These are phyloP conservation scores for Sporothrix variecibatus DNA, from an alignment of 2,329 filamentous ascomycete genomes.

Conservation along the genomic window DNA sequence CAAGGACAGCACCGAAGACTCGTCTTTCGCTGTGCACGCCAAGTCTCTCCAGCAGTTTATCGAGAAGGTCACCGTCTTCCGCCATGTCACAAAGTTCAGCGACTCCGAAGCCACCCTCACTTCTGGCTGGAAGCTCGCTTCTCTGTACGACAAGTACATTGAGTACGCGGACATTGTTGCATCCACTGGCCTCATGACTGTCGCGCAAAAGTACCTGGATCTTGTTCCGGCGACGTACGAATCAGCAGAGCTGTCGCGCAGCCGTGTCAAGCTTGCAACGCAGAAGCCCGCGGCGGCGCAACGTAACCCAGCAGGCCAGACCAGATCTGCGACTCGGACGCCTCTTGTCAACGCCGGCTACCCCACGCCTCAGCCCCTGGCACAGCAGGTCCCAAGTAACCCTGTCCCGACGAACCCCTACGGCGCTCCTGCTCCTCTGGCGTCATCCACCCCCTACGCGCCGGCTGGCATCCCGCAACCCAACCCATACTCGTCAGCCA, in stretches of 20 bases:
- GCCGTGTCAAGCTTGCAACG: slow-evolving; percentile 81
- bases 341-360: slow-evolving; percentile 40
- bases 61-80: slow-evolving; percentile 97
- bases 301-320: not conserved
- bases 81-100: slow-evolving; percentile 87
- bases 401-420: slow-evolving; percentile 39
- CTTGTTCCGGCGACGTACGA: slow-evolving; percentile 82
- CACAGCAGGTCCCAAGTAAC: slow-evolving; percentile 3
- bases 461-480: slow-evolving; percentile 36
- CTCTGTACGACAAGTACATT: slow-evolving; percentile 90
- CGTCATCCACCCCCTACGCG: slow-evolving; percentile 42
- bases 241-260: slow-evolving; percentile 82
- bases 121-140: slow-evolving; percentile 83
- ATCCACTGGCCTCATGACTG: slow-evolving; percentile 79
- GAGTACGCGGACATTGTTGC: slow-evolving; percentile 97
- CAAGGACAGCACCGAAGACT: slow-evolving; percentile 69
- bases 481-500: slow-evolving; percentile 53
- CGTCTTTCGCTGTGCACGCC: slow-evolving; percentile 89
- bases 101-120: slow-evolving; percentile 72
- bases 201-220: slow-evolving; percentile 89
- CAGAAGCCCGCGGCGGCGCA: slow-evolving; percentile 52
- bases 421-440: slow-evolving; percentile 35
- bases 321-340: slow-evolving; percentile 9
- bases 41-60: slow-evolving; percentile 88
- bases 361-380: slow-evolving; percentile 47